phyloP scores from a whole-genome alignment of 768 basidiomycete genomes.

The Phanerodontia chrysosporium region DNA sequence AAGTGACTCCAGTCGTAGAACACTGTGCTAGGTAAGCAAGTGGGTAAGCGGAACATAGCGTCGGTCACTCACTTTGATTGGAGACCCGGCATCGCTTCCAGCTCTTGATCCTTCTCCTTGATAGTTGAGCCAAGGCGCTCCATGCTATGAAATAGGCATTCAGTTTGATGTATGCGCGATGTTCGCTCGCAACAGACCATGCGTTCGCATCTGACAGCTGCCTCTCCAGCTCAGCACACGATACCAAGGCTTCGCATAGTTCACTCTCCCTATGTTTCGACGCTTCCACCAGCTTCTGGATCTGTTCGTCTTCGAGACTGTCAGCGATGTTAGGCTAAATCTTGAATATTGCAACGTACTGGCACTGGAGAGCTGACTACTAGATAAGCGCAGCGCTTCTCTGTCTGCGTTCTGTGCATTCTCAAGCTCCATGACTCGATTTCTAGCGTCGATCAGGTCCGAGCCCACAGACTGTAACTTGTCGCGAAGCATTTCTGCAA shows the following conservation, averaged over 20 bases:
- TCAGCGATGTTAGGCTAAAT: not conserved
- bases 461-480: slow-evolving; percentile 38
- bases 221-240: slow-evolving; percentile 16
- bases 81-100: slow-evolving; percentile 6
- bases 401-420: slow-evolving; percentile 19
- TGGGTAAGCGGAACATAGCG: not conserved
- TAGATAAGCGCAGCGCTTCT: slow-evolving; percentile 4
- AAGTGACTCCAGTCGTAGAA: not conserved
- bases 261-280: slow-evolving; percentile 17
- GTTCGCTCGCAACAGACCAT: slow-evolving; percentile 6
- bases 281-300: slow-evolving; percentile 9
- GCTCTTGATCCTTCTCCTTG: slow-evolving; percentile 9
- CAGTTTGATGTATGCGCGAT: too few species aligned
- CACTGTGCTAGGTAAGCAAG: not conserved
- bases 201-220: slow-evolving; percentile 10
- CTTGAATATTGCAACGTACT: not conserved
- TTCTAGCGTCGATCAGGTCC: slow-evolving; percentile 39
- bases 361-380: slow-evolving; percentile 5
- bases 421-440: slow-evolving; percentile 37
- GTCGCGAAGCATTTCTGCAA: slow-evolving; percentile 44
- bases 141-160: slow-evolving; percentile 9
- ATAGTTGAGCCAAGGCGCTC: slow-evolving; percentile 1
- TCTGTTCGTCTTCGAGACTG: slow-evolving; percentile 10
- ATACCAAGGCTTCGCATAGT: slow-evolving; percentile 15
- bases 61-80: slow-evolving; percentile 12